Evolutionary conservation across 2,329 filamentous ascomycete genomes (phyloP), one percentile per base, ranked within the genome.

Genomic region (Arthroderma sp.): DNA sequence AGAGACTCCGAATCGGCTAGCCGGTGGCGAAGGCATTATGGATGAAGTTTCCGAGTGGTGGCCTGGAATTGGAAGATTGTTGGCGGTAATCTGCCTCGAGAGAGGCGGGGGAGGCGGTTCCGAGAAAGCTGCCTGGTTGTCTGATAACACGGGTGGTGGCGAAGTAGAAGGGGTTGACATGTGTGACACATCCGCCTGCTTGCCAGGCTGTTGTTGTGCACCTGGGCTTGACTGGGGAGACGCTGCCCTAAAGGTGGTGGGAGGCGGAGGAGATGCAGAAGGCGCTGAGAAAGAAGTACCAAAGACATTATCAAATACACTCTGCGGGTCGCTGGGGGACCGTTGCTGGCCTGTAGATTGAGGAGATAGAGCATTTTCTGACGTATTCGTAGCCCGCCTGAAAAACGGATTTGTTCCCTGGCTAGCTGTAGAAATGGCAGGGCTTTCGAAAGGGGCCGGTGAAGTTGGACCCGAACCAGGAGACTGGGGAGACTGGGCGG

Each of bases 341-440:
- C 56, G 60, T 7, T 49, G 45, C 28, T 22, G 32, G 15, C 38
- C 38, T 8, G 47, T 46, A 29, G 37, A 11, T 29, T 30, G 40
- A 9, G 66, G 69, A 11, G 72, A 69, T 55, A 70, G 66, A 36
- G 70, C 67, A 33, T 67, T 69, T 5, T 75, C 72, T 33, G 68
- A 63, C 5, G 64, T 57, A 7, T 67, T 68, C n/a, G 69, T 64
- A 5, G 70, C 67, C 47, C 72, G 74, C 57, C 86, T 80, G 70
- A 95, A 95, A 71, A 98, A 98, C 0, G 91, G 91, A 60, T 98
- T 98, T 57, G 87, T 95, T 54, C 75, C 85, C 52, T 68, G 70
- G 60, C 81, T 89, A 38, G 79, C 70, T 28, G 66, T 69, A 10
- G 73, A 76, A 22, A 67, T 60, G 38, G 74, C 67, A 49, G 87